phyloP scores from a whole-genome alignment of 306 rosid species.

The Cyclanthera cordifolia region DNA sequence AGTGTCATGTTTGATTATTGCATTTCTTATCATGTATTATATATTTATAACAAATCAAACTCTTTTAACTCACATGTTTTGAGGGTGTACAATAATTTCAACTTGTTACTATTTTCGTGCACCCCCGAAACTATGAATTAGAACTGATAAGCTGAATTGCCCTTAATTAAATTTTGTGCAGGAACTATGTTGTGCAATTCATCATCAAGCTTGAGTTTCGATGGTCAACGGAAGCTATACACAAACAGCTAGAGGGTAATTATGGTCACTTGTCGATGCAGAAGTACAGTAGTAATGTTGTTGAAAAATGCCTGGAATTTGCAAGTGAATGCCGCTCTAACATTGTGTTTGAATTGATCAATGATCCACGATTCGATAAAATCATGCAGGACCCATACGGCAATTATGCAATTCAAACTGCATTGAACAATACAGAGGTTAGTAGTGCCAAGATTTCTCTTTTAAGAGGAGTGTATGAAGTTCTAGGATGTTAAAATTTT shows the following conservation, averaged over 20 bases:
- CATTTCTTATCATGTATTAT: background rate
- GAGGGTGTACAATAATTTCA: background rate
- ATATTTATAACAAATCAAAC: background rate
- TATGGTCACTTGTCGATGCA: slow-evolving; percentile 38
- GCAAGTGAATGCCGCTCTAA: slow-evolving; percentile 16
- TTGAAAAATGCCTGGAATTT: slow-evolving; percentile 35
- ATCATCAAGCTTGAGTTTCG: slow-evolving; percentile 32
- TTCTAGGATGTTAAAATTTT: background rate
- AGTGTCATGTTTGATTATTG: background rate
- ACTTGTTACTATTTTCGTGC: background rate
- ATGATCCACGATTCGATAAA: slow-evolving; percentile 27
- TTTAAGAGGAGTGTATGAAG: background rate
- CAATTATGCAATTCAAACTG: slow-evolving; percentile 42
- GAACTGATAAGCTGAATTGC: slow-evolving; percentile 1
- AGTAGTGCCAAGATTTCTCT: slow-evolving; percentile 4
- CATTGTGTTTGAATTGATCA: slow-evolving; percentile 30
- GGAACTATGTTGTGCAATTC: slow-evolving; percentile 57
- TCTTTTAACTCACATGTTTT: background rate
- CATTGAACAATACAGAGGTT: slow-evolving; percentile 32
- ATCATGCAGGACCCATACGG: slow-evolving; percentile 50
- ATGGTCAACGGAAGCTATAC: slow-evolving; percentile 28
- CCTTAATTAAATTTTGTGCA: slow-evolving; percentile 13
- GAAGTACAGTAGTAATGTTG: slow-evolving; percentile 48
- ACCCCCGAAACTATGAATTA: slow-evolving; percentile 6
- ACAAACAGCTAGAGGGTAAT: slow-evolving; percentile 33